Evolutionary conservation across 495 filamentous ascomycete species (phyloP), one percentile per base, ranked within the genome.

Genomic region (Penicillium ucsense): DNA sequence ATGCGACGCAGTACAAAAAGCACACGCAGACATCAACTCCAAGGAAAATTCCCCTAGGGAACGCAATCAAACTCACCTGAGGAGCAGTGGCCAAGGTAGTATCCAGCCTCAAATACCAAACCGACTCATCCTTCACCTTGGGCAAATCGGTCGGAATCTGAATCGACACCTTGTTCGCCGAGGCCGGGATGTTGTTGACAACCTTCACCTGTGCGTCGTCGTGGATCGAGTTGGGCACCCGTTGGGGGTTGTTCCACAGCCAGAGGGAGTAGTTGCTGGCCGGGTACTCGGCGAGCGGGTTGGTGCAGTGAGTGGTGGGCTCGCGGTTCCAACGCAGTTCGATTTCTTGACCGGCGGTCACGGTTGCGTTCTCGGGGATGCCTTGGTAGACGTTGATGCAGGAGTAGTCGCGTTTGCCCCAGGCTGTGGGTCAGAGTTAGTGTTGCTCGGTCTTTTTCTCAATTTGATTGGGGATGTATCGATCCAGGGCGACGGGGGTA

Each of bases 221-320:
- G 32, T 36, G 36, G 34, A 66, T 54, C 3, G 42, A 47, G 34
- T 61, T 54, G 10, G 33, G 47, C 0, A 54, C 36, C 31, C 61
- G 57, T 5, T 63, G 54, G 3, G 63, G 66, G 54, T 68, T 70
- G 57, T 72, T 72, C 47, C 68, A 70, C 35, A 69, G 57, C 51
- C 52, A 62, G 4, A 66, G 47, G 32, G 44, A 52, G 51, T 69
- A 69, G 32, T 52, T 45, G 50, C 35, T 38, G 4, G 54, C 53
- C 0, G 55, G 55, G 46, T 61, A 63, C 34, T 62, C 31, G 27
- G 27, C 38, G 42, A 66, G 41, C 3, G 49, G 49, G 37, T 56
- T 50, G 4, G 52, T 31, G 51, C 60, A 66, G 49, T 58, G 59
- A 10, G 47, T 47, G 3, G 60, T 63, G 11, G 58, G 53, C 31